A percentile compares a stretch with the other conserved stretches of the same genome.
Evolutionary conservation across 768 basidiomycete genomes (phyloP).

Genomic region (Pleurotus giganteus): DNA sequence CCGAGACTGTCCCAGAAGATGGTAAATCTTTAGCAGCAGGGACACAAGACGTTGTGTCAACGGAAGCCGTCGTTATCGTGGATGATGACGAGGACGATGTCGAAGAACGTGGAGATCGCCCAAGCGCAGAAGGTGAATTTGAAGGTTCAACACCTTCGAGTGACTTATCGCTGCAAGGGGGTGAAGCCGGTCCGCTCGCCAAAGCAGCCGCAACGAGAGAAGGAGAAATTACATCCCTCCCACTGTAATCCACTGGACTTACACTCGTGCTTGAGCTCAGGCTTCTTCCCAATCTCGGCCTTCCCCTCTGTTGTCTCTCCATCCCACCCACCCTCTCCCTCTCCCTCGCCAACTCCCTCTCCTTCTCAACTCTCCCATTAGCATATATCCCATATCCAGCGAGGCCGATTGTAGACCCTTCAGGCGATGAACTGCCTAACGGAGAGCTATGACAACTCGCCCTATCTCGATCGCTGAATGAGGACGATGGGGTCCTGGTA

Average conservation of each 20-base stretch:
- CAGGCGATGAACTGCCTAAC: constrained; percentile 26
- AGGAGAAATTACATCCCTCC: neutral
- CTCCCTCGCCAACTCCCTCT: constrained; percentile 24
- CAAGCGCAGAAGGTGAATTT: neutral
- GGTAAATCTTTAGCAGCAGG: too few species aligned
- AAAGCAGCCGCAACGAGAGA: constrained; percentile 5
- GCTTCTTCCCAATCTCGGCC: constrained; percentile 13
- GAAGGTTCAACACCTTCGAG: neutral
- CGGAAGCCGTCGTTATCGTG: neutral
- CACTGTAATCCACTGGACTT: neutral
- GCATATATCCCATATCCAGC: constrained; percentile 26
- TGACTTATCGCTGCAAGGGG: neutral
- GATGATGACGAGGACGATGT: neutral
- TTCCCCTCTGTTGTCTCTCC: constrained; percentile 18
- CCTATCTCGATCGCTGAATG: constrained; percentile 48
- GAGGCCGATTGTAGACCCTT: constrained; percentile 20
- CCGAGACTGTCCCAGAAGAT: neutral
- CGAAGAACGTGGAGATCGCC: neutral
- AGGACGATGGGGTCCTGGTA: constrained; percentile 53
- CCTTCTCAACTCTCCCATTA: constrained; percentile 31
- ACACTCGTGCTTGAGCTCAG: constrained; percentile 12
- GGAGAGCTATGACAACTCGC: constrained; percentile 23
- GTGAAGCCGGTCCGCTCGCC: neutral
- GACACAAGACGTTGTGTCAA: neutral
- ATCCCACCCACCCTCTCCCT: constrained; percentile 20